A percentile compares a stretch with the other conserved stretches of the same genome.
phyloP scores from a whole-genome alignment of 2,329 filamentous ascomycete species.

The Drechslerella coelobrocha region DNA sequence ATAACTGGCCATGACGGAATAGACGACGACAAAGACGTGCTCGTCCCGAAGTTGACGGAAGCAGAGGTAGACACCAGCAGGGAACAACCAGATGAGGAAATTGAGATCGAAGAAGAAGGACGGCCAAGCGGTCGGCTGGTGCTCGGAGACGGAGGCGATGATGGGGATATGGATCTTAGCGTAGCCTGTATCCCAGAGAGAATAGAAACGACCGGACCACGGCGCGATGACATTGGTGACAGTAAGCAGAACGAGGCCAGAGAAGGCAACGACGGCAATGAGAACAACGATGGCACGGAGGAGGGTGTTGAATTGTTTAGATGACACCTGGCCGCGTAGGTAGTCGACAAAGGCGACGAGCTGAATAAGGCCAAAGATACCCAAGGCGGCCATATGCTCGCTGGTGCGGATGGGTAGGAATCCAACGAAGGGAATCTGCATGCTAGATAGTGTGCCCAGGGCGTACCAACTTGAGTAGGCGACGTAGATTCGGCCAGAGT shows the following conservation, averaged over 20 bases:
- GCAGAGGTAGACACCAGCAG: constrained; percentile 96
- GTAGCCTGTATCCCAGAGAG: constrained; percentile 97
- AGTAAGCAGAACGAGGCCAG: constrained; percentile 80
- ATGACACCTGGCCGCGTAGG: constrained; percentile 83
- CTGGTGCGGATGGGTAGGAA: constrained; percentile 96
- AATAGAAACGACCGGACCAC: constrained; percentile 99
- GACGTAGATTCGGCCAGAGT: constrained; percentile 91
- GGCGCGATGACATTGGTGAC: constrained; percentile 91
- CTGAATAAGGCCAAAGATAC: constrained; percentile 94
- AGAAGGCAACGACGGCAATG: constrained; percentile 75
- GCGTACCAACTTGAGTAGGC: constrained; percentile 99
- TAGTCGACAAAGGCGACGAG: constrained; percentile 91
- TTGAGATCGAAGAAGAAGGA: constrained; percentile 99
- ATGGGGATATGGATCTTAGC: constrained; percentile 99
- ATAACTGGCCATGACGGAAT: constrained; percentile 94
- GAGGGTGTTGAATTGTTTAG: constrained; percentile 92
- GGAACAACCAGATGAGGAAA: constrained; percentile 98
- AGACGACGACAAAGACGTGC: constrained; percentile 97
- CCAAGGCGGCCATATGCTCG: constrained; percentile 96
- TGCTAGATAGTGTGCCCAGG: constrained; percentile 91
- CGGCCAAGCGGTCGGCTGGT: constrained; percentile 98
- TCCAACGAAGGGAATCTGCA: constrained; percentile 99
- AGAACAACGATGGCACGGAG: constrained; percentile 76
- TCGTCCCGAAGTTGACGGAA: constrained; percentile 93
- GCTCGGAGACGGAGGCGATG: constrained; percentile 98